Percentiles rank a stretch among this genome's conserved stretches.
These are phyloP conservation scores for Pichia sp. DNA, from an alignment of 1,139 yeast genomes.

Conservation along the genomic window DNA sequence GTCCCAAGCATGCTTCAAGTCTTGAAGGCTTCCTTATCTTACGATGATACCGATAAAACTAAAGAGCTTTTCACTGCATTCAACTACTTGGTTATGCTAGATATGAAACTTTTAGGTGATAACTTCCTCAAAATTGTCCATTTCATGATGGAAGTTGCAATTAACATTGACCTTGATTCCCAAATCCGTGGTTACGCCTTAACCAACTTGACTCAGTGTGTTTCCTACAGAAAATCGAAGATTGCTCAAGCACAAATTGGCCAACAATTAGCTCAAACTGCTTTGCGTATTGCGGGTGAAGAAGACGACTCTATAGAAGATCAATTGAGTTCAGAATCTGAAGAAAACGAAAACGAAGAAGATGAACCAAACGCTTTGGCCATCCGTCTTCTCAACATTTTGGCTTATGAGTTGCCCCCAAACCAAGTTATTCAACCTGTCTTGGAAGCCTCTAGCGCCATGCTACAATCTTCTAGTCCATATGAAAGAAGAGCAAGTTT, in stretches of 20 bases:
- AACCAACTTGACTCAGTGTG: constrained; percentile 77
- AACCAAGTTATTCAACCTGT: constrained; percentile 83
- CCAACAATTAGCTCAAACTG: constrained; percentile 69
- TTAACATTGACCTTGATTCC: constrained; percentile 64
- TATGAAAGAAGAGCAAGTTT: constrained; percentile 87
- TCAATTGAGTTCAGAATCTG: constrained; percentile 74
- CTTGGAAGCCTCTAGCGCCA: constrained; percentile 59
- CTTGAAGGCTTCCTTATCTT: constrained; percentile 65
- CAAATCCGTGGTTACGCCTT: constrained; percentile 82
- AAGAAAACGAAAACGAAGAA: constrained; percentile 90
- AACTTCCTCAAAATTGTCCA: constrained; percentile 64
- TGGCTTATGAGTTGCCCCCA: constrained; percentile 85
- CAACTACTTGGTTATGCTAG: constrained; percentile 72
- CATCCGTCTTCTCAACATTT: constrained; percentile 70
- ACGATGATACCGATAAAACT: constrained; percentile 69
- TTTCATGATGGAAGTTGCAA: constrained; percentile 71
- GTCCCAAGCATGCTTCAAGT: constrained; percentile 83
- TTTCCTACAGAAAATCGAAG: constrained; percentile 68
- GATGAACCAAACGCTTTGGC: constrained; percentile 76
- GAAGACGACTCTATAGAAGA: constrained; percentile 74
- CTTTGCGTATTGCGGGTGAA: constrained; percentile 75
- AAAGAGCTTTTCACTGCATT: constrained; percentile 80
- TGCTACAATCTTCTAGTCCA: constrained; percentile 61
- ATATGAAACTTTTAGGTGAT: constrained; percentile 75
- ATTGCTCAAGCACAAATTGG: constrained; percentile 67